Base-by-base conservation (phyloP, 768 basidiomycete species). In the Gymnopilus junonius region DNA sequence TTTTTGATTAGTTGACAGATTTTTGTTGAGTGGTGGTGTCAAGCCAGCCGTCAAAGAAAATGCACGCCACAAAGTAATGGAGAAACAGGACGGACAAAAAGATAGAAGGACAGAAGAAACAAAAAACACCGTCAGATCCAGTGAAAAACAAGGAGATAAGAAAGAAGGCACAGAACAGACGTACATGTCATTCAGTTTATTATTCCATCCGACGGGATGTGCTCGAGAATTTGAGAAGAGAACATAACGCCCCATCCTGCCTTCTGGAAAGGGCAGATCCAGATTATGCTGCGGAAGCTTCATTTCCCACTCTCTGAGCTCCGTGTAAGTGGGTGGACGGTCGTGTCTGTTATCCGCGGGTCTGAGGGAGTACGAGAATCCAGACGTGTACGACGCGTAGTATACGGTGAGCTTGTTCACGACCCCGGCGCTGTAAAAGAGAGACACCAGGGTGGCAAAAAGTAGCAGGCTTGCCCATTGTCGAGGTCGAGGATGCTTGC, bases 221-320 rank as follows among this genome's bases (percentile, higher is more conserved):
- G 78, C 73, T 58, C 82, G 78, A 55, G 68, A 69, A 62, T 79
- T 82, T 2, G 73, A 75, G 65, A 86, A 85, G 39, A 79, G 79
- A 56, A 85, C 79, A 67, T 84, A 86, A 37, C 83, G 75, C 21
- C 84, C 85, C 20, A 70, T 73, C 48, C 69, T 72, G 2, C 85
- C 84, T 66, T 86, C 83, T 1, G 85, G 85, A 58, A 74, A 82
- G 1, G 82, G 81, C 43, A 86, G 67, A 59, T 78, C 73, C 21
- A 81, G 68, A 51, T 83, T 75, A 66, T 87, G 85, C 67, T 86
- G 85, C 1, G 85, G 85, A 23, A 86, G 76, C n/a, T 75, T 68
- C 25, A 67, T 70, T 70, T 86, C 83, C 76, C 77, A 83, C 50
- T 80, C 64, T 59, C 65, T 60, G 51, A 69, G 61, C 43, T 51